A percentile compares a stretch with the other conserved stretches of the same genome.
These are phyloP conservation scores for Entrophospora sp. DNA, from an alignment of 192 early-diverging fungal species.

Conservation along the genomic window DNA sequence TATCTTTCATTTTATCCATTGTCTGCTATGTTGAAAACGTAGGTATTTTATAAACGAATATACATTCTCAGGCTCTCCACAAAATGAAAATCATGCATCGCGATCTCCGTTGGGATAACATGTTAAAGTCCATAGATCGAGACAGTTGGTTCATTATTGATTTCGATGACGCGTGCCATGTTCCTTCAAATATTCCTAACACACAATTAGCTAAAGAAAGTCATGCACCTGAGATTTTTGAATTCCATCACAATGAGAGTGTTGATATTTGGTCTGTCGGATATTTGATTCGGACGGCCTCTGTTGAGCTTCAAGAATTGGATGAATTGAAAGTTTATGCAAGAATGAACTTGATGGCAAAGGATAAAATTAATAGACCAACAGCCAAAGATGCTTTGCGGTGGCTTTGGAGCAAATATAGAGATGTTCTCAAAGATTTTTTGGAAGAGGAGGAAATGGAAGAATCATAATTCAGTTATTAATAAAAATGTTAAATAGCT, in stretches of 20 bases:
- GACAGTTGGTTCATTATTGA: constrained; percentile 13
- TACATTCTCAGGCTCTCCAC: neutral
- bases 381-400: constrained; percentile 9
- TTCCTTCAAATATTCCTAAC: neutral
- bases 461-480: too few species aligned
- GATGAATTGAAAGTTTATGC: neutral
- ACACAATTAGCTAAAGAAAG: neutral
- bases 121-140: constrained; percentile 11
- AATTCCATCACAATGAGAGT: neutral
- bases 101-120: constrained; percentile 4
- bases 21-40: neutral
- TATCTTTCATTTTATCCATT: too few species aligned
- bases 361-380: constrained; percentile 2
- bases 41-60: neutral
- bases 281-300: neutral
- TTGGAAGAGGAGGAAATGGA: too few species aligned
- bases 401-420: constrained; percentile 5
- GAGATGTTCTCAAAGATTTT: neutral
- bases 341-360: neutral
- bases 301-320: neutral
- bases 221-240: constrained; percentile 10
- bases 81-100: neutral
- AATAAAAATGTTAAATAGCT: too few species aligned
- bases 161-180: constrained; percentile 10
- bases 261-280: constrained; percentile 18